A percentile compares a stretch with the other conserved stretches of the same genome.
Evolutionary conservation across 2,329 filamentous ascomycete genomes (phyloP).

Genomic region (Microdochium trichocladiopsis): DNA sequence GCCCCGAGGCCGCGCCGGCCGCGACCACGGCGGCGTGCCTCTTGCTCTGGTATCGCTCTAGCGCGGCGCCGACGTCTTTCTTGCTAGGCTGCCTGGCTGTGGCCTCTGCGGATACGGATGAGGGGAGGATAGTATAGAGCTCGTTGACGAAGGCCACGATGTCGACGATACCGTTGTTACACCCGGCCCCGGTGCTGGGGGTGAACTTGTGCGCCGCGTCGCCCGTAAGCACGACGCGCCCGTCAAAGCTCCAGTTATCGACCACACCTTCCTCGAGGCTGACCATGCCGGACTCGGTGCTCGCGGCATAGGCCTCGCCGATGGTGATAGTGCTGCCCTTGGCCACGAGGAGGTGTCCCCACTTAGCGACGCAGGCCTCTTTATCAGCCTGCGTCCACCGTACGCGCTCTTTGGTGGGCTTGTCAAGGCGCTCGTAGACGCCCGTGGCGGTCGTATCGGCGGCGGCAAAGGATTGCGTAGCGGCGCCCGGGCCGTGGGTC

Average conservation of each 20-base stretch:
- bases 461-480: constrained; percentile 20
- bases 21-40: not conserved
- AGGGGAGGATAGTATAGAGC: constrained; percentile 6
- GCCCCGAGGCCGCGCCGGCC: not conserved
- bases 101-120: not conserved
- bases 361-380: constrained; percentile 15
- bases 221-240: constrained; percentile 25
- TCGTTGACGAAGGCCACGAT: constrained; percentile 19
- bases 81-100: not conserved
- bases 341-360: constrained; percentile 16
- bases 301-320: constrained; percentile 18
- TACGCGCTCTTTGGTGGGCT: constrained; percentile 14
- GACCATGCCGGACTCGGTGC: constrained; percentile 17
- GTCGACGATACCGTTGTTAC: constrained; percentile 27
- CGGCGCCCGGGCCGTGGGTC: constrained; percentile 17
- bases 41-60: not conserved
- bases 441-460: constrained; percentile 21
- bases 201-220: constrained; percentile 30
- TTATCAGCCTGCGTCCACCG: constrained; percentile 17
- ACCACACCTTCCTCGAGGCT: constrained; percentile 29
- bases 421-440: constrained; percentile 20
- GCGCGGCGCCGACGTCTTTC: not conserved
- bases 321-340: constrained; percentile 11
- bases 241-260: constrained; percentile 23
- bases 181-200: constrained; percentile 23